A percentile compares a stretch with the other conserved stretches of the same genome.
Evolutionary conservation across 352 stramenopile genomes (phyloP).

Genomic region (Phytopythium delawarense): DNA sequence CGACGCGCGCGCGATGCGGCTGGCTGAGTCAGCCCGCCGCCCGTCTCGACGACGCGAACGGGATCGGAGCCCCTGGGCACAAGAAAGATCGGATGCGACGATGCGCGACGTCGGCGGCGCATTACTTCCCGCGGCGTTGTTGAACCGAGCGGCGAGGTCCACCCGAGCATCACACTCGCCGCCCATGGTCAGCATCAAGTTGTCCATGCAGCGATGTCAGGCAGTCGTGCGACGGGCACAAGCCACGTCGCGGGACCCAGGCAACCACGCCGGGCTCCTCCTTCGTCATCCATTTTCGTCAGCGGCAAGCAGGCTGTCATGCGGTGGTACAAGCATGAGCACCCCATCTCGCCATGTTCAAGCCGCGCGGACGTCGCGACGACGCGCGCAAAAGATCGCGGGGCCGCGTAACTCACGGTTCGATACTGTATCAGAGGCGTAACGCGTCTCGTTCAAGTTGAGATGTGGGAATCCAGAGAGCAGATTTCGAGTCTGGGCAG

Average conservation of each 20-base stretch:
- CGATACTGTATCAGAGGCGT: not conserved
- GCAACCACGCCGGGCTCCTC: too few species aligned
- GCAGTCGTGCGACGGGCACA: not conserved
- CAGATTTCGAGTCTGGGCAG: not conserved
- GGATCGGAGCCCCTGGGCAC: not conserved
- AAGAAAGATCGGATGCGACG: not conserved
- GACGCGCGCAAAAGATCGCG: not conserved
- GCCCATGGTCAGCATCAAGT: not conserved
- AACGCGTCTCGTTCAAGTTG: not conserved
- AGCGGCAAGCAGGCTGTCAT: too few species aligned
- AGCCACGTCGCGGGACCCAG: not conserved
- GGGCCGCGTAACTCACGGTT: not conserved
- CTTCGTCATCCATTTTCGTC: not conserved
- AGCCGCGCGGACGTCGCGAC: not conserved
- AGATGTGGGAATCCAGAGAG: not conserved
- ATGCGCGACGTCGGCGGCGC: not conserved
- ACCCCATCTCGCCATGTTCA: not conserved
- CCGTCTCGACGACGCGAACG: conserved; percentile 2
- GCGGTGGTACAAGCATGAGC: too few species aligned
- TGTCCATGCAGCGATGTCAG: too few species aligned
- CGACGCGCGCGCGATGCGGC: too few species aligned
- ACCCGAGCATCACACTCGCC: not conserved
- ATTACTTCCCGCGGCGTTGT: not conserved
- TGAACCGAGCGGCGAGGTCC: not conserved
- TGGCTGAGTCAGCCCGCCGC: too few species aligned